phyloP scores from a whole-genome alignment of 805 yeast genomes.

The Candida piceae region DNA sequence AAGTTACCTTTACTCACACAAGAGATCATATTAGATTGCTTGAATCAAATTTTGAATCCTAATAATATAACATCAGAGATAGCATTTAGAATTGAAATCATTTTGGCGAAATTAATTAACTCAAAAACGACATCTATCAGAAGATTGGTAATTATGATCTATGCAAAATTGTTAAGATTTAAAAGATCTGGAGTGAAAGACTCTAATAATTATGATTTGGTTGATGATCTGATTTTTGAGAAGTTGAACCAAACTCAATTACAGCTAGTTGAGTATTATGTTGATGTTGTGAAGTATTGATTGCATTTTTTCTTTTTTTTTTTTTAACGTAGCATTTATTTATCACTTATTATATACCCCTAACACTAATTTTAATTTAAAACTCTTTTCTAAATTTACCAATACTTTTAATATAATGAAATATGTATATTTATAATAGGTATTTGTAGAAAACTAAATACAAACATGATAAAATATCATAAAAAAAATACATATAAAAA shows the following conservation, averaged over 20 bases:
- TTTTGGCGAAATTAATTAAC: slow-evolving; percentile 25
- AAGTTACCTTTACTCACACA: slow-evolving; percentile 19
- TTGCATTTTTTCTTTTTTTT: too few species aligned
- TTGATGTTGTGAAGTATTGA: too few species aligned
- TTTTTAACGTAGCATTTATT: too few species aligned
- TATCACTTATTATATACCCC: too few species aligned
- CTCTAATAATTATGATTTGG: slow-evolving; percentile 17
- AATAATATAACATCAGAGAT: slow-evolving; percentile 16
- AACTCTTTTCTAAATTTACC: too few species aligned
- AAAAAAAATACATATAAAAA: too few species aligned
- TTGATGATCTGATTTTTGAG: slow-evolving; percentile 30
- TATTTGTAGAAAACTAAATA: too few species aligned
- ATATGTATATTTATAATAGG: too few species aligned
- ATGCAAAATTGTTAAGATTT: slow-evolving; percentile 28
- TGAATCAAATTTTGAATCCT: slow-evolving; percentile 7
- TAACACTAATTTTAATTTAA: too few species aligned
- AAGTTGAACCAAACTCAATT: slow-evolving; percentile 38
- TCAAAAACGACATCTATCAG: slow-evolving; percentile 34
- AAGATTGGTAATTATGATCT: slow-evolving; percentile 33
- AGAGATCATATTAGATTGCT: slow-evolving; percentile 13
- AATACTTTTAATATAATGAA: too few species aligned
- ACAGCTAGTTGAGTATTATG: slow-evolving; percentile 44
- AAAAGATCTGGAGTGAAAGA: slow-evolving; percentile 10
- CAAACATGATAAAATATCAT: too few species aligned
- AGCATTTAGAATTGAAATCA: slow-evolving; percentile 29